Base-by-base conservation (phyloP, 2,329 filamentous ascomycete genomes). In the Chalaropsis thielavioides region DNA sequence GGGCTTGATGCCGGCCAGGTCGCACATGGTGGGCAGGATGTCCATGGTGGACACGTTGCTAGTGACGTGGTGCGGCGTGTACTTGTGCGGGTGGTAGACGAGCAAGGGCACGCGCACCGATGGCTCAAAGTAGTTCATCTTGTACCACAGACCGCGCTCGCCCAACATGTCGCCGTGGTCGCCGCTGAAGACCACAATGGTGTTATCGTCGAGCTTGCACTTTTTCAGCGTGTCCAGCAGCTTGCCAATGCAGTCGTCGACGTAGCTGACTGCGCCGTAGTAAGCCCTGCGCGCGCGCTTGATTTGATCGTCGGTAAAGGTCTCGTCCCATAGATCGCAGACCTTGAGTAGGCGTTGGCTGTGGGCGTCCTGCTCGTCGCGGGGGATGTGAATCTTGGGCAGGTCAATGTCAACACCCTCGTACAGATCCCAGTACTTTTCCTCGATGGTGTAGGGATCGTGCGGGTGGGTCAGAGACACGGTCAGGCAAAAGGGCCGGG, bases 101-200 rank as follows among this genome's bases (percentile, higher is more conserved):
- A 96, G 80, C 73, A 96, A 85, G 1, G 92, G 92, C 24, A 96
- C 92, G 35, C 92, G 87, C 58, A 90, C 90, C 13, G 90, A 95
- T 49, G 87, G 87, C 80, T 96, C 92, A 71, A 91, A 96, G 82
- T 94, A 96, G 72, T 85, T 90, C 92, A 96, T 96, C 81, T 96
- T 96, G 80, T 96, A 92, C 92, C 92, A 96, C 59, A 96, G 78
- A 5, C 89, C 88, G 63, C 90, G 86, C 78, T 96, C 92, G 67
- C 92, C 92, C 7, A 96, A 83, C 92, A 96, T 96, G 75, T 96
- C 92, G 65, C 92, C 92, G 72, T 96, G 92, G 73, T 96, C 92
- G 56, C 92, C 91, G 66, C 88, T 92, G 76, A 96, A 96, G 69
- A 96, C 85, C 71, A 96, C 80, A 70, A 96, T 91, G 13, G 92